Conservation (phyloP, 176 grass and related monocot genomes). For the Triticum urartu region DNA sequence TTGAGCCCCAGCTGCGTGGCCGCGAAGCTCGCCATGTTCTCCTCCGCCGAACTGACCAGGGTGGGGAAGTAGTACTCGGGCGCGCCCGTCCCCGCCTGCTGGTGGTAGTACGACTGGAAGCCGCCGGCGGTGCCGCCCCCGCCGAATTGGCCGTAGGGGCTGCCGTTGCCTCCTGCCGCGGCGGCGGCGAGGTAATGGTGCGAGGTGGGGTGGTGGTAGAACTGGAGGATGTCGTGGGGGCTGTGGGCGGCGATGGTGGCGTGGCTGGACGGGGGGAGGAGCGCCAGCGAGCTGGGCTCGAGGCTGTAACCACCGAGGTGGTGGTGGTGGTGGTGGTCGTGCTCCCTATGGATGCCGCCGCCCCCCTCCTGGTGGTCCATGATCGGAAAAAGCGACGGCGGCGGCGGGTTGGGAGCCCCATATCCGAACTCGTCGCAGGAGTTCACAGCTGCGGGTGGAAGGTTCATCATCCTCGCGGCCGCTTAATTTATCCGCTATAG, state of each 20-base stretch:
- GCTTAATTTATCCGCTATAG: neutral
- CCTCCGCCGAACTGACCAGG: conserved; percentile 52
- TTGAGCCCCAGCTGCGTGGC: conserved; percentile 66
- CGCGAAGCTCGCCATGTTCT: conserved; percentile 60
- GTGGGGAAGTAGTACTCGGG: conserved; percentile 59
- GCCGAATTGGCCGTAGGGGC: conserved; percentile 15
- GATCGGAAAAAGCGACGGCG: conserved; percentile 35
- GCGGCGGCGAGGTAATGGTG: conserved; percentile 47
- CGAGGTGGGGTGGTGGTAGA: conserved; percentile 44
- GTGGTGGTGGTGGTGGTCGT: conserved; percentile 1
- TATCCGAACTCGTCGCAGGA: conserved; percentile 54
- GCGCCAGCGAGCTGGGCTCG: conserved; percentile 41
- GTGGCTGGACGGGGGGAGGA: conserved; percentile 44
- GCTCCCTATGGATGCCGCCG: conserved; percentile 46
- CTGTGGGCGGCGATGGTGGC: conserved; percentile 31
- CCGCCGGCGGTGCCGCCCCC: neutral
- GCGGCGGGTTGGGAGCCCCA: neutral
- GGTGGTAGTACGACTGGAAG: conserved; percentile 45
- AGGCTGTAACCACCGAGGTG: conserved; percentile 54
- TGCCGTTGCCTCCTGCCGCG: neutral
- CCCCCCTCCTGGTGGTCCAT: conserved; percentile 47
- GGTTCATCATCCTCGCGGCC: conserved; percentile 47
- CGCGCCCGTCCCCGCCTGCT: conserved; percentile 1
- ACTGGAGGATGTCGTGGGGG: conserved; percentile 52
- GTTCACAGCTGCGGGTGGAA: conserved; percentile 13